Evolutionary conservation across 371 early-diverging fungal genomes (phyloP).

Genomic region (Mucor circinelloides): DNA sequence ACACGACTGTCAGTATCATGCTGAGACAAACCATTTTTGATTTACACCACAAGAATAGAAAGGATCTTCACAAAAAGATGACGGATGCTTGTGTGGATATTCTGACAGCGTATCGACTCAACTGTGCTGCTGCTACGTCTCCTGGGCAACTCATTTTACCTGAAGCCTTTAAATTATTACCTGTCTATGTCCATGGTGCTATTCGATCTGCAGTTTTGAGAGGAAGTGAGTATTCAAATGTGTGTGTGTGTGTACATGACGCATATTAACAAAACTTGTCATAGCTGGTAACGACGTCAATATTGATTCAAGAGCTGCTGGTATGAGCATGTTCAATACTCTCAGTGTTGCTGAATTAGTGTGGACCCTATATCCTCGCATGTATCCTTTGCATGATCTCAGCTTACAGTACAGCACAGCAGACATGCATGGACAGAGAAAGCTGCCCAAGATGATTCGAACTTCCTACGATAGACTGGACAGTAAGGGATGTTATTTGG

Average conservation of each 20-base stretch:
- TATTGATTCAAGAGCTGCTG: constrained; percentile 78
- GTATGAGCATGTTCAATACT: constrained; percentile 78
- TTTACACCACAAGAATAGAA: constrained; percentile 68
- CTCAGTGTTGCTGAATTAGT: constrained; percentile 75
- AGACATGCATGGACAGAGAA: constrained; percentile 42
- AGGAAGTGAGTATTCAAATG: constrained; percentile 45
- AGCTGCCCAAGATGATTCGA: constrained; percentile 74
- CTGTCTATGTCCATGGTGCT: constrained; percentile 85
- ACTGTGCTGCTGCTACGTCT: constrained; percentile 88
- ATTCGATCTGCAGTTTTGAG: constrained; percentile 82
- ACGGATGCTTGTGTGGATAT: constrained; percentile 88
- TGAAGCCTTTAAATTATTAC: constrained; percentile 93
- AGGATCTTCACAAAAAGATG: constrained; percentile 81
- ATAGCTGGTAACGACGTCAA: constrained; percentile 61
- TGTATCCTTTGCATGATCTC: constrained; percentile 73
- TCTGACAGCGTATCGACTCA: constrained; percentile 88
- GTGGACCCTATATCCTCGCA: constrained; percentile 84
- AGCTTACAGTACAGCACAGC: constrained; percentile 46
- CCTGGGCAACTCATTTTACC: constrained; percentile 96
- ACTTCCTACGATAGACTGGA: constrained; percentile 80
- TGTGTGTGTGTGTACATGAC: background rate
- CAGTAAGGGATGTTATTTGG: constrained; percentile 73
- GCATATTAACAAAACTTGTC: background rate
- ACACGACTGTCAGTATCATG: constrained; percentile 85
- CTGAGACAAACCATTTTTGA: constrained; percentile 83